phyloP scores from a whole-genome alignment of 495 filamentous ascomycete genomes.

The Filosporella fistucella region DNA sequence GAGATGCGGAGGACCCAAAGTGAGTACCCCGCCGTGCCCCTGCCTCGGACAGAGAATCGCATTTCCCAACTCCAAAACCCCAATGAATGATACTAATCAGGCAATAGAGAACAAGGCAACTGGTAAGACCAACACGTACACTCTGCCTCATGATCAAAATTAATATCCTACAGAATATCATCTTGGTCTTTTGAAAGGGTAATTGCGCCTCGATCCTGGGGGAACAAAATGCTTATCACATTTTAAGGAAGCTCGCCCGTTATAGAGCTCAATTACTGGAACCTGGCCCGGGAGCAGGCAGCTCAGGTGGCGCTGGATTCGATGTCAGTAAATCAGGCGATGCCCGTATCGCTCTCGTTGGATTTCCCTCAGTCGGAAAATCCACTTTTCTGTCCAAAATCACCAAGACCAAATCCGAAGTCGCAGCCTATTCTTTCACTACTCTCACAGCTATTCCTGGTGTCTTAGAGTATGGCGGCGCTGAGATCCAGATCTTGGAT shows the following conservation, averaged over 20 bases:
- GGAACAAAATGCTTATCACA: too few species aligned
- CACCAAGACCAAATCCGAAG: constrained; percentile 96
- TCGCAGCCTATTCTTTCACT: constrained; percentile 96
- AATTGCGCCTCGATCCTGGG: constrained; percentile 24
- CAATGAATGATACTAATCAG: constrained; percentile 1
- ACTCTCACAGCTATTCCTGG: constrained; percentile 97
- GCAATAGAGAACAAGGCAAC: constrained; percentile 94
- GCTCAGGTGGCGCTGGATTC: constrained; percentile 74
- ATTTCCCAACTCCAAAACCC: too few species aligned
- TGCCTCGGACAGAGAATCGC: not conserved
- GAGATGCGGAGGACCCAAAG: constrained; percentile 99
- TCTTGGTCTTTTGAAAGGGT: constrained; percentile 96
- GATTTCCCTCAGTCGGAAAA: constrained; percentile 98
- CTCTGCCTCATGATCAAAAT: not conserved
- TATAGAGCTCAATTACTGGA: constrained; percentile 94
- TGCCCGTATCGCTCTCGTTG: constrained; percentile 94
- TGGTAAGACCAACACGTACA: constrained; percentile 46
- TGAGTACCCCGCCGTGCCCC: constrained; percentile 35
- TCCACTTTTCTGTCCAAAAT: constrained; percentile 99
- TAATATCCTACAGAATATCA: constrained; percentile 74
- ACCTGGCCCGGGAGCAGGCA: constrained; percentile 74
- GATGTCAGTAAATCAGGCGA: constrained; percentile 97
- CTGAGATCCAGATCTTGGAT: constrained; percentile 98
- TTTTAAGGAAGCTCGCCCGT: constrained; percentile 83
- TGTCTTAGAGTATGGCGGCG: constrained; percentile 96